Evolutionary conservation across 2,329 filamentous ascomycete genomes (phyloP).

Genomic region (Penicillium sp.): DNA sequence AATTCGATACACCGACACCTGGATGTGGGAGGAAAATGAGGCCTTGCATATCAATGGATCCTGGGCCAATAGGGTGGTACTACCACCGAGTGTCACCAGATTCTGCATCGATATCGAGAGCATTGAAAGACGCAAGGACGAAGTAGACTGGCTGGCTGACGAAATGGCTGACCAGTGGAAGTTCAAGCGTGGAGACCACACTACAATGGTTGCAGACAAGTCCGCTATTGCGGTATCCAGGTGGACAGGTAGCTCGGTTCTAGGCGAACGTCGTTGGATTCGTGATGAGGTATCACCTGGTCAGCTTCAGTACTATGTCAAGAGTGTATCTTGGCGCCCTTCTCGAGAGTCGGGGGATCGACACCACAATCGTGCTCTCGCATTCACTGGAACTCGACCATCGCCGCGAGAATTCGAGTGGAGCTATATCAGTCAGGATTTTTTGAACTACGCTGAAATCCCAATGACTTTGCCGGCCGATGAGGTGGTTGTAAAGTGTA

Average conservation of each 20-base stretch:
- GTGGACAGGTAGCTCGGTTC: constrained; percentile 52
- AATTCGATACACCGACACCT: constrained; percentile 55
- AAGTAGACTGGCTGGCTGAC: constrained; percentile 50
- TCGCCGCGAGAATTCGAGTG: neutral
- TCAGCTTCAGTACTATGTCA: constrained; percentile 49
- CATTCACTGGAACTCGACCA: constrained; percentile 4
- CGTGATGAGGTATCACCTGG: constrained; percentile 46
- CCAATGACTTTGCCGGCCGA: neutral
- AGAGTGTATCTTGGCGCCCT: constrained; percentile 40
- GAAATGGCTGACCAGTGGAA: constrained; percentile 39
- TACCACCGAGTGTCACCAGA: constrained; percentile 40
- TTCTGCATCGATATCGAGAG: constrained; percentile 54
- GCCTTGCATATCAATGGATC: constrained; percentile 37
- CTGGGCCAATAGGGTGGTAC: constrained; percentile 39
- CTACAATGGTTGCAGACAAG: constrained; percentile 32
- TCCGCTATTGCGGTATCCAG: constrained; percentile 31
- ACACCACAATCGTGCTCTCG: neutral
- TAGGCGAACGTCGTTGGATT: constrained; percentile 42
- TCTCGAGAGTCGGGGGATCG: neutral
- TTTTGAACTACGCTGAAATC: neutral
- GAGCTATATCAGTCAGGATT: neutral
- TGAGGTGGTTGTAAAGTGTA: constrained; percentile 1
- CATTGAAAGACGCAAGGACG: constrained; percentile 47
- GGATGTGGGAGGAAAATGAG: constrained; percentile 46
- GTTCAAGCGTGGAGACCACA: constrained; percentile 38